Conservation (phyloP, 2,329 filamentous ascomycete genomes). For the Colletotrichum sp. region DNA sequence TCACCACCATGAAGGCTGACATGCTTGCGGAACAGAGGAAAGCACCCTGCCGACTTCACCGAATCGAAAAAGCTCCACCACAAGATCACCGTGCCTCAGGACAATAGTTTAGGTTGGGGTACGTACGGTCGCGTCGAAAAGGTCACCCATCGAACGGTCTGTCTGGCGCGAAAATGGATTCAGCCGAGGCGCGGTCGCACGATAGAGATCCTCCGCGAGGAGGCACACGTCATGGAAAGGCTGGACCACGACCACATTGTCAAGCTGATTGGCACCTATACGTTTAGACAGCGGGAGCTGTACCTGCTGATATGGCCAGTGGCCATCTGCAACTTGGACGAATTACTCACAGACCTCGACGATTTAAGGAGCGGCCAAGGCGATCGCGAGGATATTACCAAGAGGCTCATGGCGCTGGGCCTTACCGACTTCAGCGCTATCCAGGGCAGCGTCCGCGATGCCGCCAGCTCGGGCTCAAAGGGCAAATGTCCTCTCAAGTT, state of each 20-base stretch:
- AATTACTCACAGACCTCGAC: constrained; percentile 49
- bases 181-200: constrained; percentile 37
- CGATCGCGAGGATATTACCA: constrained; percentile 44
- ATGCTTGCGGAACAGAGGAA: constrained; percentile 26
- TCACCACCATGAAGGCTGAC: background rate
- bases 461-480: background rate
- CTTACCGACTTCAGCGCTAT: constrained; percentile 41
- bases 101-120: constrained; percentile 45
- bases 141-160: constrained; percentile 44
- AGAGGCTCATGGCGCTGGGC: constrained; percentile 41
- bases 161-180: constrained; percentile 51
- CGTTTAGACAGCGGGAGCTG: constrained; percentile 41
- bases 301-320: constrained; percentile 54
- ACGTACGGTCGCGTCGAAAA: constrained; percentile 50
- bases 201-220: constrained; percentile 47
- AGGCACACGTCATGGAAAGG: constrained; percentile 52
- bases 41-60: constrained; percentile 29
- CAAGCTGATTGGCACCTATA: constrained; percentile 52
- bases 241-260: constrained; percentile 54
- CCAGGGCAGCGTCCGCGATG: constrained; percentile 28
- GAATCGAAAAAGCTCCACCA: constrained; percentile 33
- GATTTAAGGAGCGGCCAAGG: constrained; percentile 39
- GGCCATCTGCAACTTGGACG: constrained; percentile 49
- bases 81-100: constrained; percentile 26
- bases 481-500: constrained; percentile 43